phyloP scores from a whole-genome alignment of 305 asterid species.

The Striga hermonthica region DNA sequence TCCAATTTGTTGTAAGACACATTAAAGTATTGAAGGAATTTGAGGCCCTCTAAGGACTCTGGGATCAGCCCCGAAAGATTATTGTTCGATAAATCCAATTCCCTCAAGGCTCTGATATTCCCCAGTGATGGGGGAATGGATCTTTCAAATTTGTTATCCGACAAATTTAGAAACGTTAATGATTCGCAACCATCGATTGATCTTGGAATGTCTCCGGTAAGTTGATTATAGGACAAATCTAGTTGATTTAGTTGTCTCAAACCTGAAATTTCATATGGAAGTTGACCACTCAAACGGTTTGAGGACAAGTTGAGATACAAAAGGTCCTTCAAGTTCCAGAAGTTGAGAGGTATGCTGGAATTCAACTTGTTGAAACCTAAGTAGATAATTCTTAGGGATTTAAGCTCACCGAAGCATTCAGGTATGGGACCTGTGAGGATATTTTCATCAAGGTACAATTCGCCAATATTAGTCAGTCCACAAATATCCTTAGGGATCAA shows the following conservation, averaged over 20 bases:
- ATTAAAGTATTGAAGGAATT: too few relatives aligned
- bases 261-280: conserved; percentile 31
- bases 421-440: conserved; percentile 15
- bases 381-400: conserved; percentile 19
- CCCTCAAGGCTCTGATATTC: conserved; percentile 17
- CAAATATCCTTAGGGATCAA: conserved; percentile 23
- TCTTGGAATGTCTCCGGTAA: conserved; percentile 32
- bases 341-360: conserved; percentile 26
- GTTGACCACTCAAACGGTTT: conserved; percentile 30
- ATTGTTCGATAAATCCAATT: conserved; percentile 3
- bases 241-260: conserved; percentile 24
- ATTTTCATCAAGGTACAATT: conserved; percentile 23
- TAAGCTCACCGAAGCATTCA: conserved; percentile 10
- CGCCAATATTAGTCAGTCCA: conserved; percentile 21
- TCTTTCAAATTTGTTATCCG: neutral
- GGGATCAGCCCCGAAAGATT: too few relatives aligned
- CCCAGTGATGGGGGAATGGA: conserved; percentile 29
- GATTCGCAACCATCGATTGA: conserved; percentile 15
- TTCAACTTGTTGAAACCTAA: conserved; percentile 20
- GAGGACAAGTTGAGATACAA: conserved; percentile 19
- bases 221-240: conserved; percentile 30
- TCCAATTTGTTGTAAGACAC: too few relatives aligned
- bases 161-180: neutral
- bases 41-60: too few relatives aligned
- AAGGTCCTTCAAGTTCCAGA: conserved; percentile 31